Evolutionary conservation across 306 rosid genomes (phyloP).

Genomic region (Trifolium repens): DNA sequence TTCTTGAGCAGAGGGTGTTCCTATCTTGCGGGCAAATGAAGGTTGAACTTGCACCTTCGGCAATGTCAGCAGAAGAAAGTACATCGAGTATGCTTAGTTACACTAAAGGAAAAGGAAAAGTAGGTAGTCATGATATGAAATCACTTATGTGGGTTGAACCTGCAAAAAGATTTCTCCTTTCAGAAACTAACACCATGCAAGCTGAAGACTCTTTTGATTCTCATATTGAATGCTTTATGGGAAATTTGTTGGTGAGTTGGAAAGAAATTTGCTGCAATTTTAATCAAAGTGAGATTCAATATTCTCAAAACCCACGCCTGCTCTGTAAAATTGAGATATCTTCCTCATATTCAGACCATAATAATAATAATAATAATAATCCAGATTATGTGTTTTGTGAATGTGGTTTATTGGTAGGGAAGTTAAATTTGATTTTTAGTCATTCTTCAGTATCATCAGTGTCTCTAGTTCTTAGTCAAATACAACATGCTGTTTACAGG

Average conservation of each 20-base stretch:
- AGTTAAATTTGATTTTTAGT: constrained; percentile 67
- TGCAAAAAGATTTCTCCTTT: constrained; percentile 52
- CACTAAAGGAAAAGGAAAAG: constrained; percentile 47
- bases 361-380: constrained; percentile 4
- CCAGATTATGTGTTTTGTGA: constrained; percentile 61
- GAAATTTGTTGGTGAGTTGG: constrained; percentile 66
- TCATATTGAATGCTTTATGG: constrained; percentile 52
- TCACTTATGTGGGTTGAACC: constrained; percentile 74
- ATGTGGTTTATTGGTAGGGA: constrained; percentile 75
- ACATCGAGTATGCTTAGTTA: constrained; percentile 45
- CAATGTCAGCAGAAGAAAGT: constrained; percentile 45
- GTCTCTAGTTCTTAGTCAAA: constrained; percentile 65
- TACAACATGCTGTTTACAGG: constrained; percentile 55
- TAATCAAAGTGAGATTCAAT: constrained; percentile 57
- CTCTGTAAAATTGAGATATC: constrained; percentile 63
- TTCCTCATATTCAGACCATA: constrained; percentile 50
- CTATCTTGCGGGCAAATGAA: constrained; percentile 75
- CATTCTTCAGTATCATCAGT: constrained; percentile 63
- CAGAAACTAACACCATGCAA: constrained; percentile 48
- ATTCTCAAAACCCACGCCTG: constrained; percentile 72
- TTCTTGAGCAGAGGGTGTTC: constrained; percentile 66
- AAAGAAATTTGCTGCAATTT: constrained; percentile 54
- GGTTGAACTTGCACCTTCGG: constrained; percentile 56
- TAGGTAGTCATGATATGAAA: constrained; percentile 47
- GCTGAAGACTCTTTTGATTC: constrained; percentile 54